Conservation (phyloP, 1,139 yeast species). For the Saccharomyces hybrid region DNA sequence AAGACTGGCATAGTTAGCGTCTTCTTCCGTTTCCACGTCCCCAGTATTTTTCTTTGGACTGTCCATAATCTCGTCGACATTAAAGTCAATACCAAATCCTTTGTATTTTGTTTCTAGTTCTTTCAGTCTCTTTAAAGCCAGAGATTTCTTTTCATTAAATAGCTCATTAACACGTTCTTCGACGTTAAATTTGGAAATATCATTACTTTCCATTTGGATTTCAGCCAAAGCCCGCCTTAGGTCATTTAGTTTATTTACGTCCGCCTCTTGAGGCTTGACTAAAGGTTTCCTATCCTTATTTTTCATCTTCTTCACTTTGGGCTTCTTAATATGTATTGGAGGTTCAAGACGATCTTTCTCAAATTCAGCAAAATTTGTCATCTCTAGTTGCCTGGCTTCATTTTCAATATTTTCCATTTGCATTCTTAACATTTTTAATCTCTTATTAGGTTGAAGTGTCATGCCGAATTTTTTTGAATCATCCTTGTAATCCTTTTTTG, state of each 20-base stretch:
- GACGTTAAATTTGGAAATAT: constrained; percentile 56
- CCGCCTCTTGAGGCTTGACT: constrained; percentile 23
- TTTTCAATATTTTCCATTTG: constrained; percentile 81
- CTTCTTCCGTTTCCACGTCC: constrained; percentile 1
- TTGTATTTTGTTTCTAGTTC: constrained; percentile 56
- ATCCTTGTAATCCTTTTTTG: constrained; percentile 24
- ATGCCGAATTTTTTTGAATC: constrained; percentile 36
- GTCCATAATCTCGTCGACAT: constrained; percentile 12
- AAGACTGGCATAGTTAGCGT: constrained; percentile 22
- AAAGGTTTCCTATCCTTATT: constrained; percentile 2
- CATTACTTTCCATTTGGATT: constrained; percentile 66
- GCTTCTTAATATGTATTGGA: constrained; percentile 13
- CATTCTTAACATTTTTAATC: constrained; percentile 68
- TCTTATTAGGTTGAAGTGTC: constrained; percentile 60
- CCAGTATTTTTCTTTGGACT: constrained; percentile 9
- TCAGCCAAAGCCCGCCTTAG: constrained; percentile 51
- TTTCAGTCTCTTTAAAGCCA: constrained; percentile 61
- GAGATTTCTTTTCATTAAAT: constrained; percentile 48
- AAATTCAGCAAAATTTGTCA: constrained; percentile 62
- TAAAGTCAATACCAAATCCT: constrained; percentile 53
- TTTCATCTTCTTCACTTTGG: constrained; percentile 3
- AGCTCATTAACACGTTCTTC: constrained; percentile 45
- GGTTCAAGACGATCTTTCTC: constrained; percentile 20
- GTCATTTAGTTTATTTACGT: constrained; percentile 39
- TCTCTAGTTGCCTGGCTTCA: constrained; percentile 81